Percentiles rank a stretch among this genome's conserved stretches.
phyloP scores from a whole-genome alignment of 257 asterid genomes.

The Dorcoceras hygrometricum region DNA sequence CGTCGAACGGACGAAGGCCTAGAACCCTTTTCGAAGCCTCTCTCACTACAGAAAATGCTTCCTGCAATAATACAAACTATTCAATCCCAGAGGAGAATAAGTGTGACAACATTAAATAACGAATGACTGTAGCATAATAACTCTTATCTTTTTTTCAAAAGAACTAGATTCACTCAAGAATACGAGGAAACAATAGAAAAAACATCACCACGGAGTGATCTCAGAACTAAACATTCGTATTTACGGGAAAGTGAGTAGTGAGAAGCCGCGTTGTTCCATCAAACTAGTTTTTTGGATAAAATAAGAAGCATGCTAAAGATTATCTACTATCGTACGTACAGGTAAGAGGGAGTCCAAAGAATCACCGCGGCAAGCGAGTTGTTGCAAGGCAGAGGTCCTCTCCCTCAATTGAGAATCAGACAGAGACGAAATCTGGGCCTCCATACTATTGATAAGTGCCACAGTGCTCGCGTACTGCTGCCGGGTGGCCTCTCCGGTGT shows the following conservation, averaged over 20 bases:
- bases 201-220: neutral
- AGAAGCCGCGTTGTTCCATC: neutral
- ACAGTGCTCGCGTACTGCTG: conserved; percentile 56
- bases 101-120: neutral
- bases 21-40: conserved; percentile 98
- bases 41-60: conserved; percentile 88
- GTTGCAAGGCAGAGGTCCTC: conserved; percentile 62
- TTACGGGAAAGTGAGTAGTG: neutral
- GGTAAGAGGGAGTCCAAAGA: conserved; percentile 86
- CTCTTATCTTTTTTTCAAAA: neutral
- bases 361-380: conserved; percentile 59
- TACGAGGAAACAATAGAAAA: too few species aligned
- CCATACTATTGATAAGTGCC: conserved; percentile 63
- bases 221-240: neutral
- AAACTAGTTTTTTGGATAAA: neutral
- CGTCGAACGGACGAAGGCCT: conserved; percentile 97
- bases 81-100: conserved; percentile 1
- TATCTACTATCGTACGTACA: conserved; percentile 38
- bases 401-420: conserved; percentile 79
- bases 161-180: neutral
- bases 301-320: neutral
- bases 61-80: conserved; percentile 49
- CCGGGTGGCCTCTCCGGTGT: conserved; percentile 81
- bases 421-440: conserved; percentile 62
- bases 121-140: neutral